Evolutionary conservation across 1,284 basidiomycete genomes (phyloP), one percentile per base, ranked within the genome.

Genomic region (Leccinum variabile): DNA sequence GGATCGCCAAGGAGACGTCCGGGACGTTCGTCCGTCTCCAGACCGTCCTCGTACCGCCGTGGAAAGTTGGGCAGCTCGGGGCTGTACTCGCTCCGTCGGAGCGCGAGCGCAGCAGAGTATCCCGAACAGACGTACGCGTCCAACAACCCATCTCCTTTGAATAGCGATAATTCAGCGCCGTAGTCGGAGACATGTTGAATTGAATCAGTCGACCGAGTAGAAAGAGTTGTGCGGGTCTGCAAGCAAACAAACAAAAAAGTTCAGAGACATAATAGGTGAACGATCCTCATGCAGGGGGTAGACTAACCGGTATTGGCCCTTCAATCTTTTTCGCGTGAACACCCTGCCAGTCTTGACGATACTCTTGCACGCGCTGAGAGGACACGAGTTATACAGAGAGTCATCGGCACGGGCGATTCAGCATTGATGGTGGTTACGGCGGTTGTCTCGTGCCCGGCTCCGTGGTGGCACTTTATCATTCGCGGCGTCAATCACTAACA

Each of bases 51-150:
- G 70, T 92, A 94, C 54, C 89, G 83, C n/a, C 88, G 83, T 2
- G 90, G 83, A 28, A 82, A 74, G 7, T 79, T 75, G 2, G 79
- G 76, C 13, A 76, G 77, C 66, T 84, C 82, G 1, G 86, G 82
- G 58, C 79, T 78, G 71, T 85, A 89, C 72, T 90, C 84, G 33
- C 83, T 84, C 56, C 76, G 74, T 3, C 87, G 86, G 18, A 91
- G 80, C 22, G 82, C 80, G 61, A 88, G 81, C 6, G 88, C 84
- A n/a, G 91, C 91, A 64, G 89, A 81, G 71, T 90, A 88, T 18
- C 91, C 92, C 16, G 91, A 92, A 69, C 81, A 85, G 32, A 91
- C 81, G 69, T 92, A 94, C 5, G 90, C 89, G 69, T 93, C 90
- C 14, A 87, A 73, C 13, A 94, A 65, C 81, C 84, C 59, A 91